Percentiles rank a stretch among this genome's conserved stretches.
phyloP scores from a whole-genome alignment of 768 basidiomycete species.

The Tubosaeta sp. region DNA sequence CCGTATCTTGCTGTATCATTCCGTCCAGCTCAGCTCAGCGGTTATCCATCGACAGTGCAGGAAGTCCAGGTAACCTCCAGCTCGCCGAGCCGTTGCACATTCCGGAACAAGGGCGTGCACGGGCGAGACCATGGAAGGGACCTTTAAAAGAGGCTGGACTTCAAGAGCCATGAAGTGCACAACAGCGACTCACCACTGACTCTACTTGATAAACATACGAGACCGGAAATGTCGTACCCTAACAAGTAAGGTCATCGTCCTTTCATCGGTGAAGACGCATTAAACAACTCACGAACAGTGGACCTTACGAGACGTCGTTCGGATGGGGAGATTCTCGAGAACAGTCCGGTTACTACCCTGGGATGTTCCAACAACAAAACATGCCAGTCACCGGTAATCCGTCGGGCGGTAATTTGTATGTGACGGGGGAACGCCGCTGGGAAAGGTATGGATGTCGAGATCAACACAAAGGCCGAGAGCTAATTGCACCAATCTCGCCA shows the following conservation, averaged over 20 bases:
- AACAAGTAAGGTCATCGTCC: constrained; percentile 8
- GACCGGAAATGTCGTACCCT: constrained; percentile 4
- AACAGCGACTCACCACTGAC: not conserved
- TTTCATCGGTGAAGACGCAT: not conserved
- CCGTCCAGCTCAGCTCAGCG: not conserved
- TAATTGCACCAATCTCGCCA: not conserved
- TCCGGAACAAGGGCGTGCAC: constrained; percentile 5
- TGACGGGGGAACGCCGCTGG: not conserved
- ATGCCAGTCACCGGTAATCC: not conserved
- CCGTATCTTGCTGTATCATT: constrained; percentile 18
- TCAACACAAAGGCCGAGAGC: not conserved
- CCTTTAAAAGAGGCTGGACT: constrained; percentile 9
- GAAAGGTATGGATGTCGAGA: constrained; percentile 12
- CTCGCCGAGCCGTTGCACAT: constrained; percentile 6
- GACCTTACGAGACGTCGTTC: not conserved
- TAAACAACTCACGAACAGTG: constrained; percentile 1
- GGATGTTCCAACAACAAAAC: constrained; percentile 4
- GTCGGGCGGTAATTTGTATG: not conserved
- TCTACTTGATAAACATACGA: not conserved
- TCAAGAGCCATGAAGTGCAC: not conserved
- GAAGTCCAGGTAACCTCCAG: constrained; percentile 1
- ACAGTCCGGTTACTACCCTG: not conserved
- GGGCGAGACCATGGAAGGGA: not conserved
- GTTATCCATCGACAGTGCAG: constrained; percentile 5
- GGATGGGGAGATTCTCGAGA: not conserved